Percentiles rank a stretch among this genome's conserved stretches.
Evolutionary conservation across 768 basidiomycete species (phyloP).

Genomic region (Tylopilus plumbeoviolaceoides): DNA sequence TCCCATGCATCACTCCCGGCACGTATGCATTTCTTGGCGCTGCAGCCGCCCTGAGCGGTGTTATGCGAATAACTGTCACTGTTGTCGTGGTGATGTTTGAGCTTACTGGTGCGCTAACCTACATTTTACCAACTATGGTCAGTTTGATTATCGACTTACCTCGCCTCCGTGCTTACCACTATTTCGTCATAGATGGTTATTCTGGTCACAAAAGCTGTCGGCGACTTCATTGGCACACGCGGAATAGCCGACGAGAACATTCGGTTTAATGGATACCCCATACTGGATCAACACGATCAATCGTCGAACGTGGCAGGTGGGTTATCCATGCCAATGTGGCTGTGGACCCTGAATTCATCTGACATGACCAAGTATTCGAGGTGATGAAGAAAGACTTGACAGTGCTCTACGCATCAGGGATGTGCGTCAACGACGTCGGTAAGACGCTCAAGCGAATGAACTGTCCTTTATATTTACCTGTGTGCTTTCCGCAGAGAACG

Average conservation of each 20-base stretch:
- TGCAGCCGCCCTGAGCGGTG: slow-evolving; percentile 91
- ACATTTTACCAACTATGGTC: slow-evolving; percentile 97
- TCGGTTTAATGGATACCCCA: slow-evolving; percentile 94
- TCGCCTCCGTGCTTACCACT: slow-evolving; percentile 6
- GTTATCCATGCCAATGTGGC: slow-evolving; percentile 20
- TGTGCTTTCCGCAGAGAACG: slow-evolving; percentile 48
- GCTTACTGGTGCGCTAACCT: slow-evolving; percentile 93
- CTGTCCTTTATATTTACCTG: slow-evolving; percentile 1
- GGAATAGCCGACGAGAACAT: slow-evolving; percentile 99
- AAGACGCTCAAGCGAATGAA: slow-evolving; percentile 25
- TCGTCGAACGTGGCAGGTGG: slow-evolving; percentile 87
- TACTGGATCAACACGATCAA: slow-evolving; percentile 93
- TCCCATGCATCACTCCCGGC: slow-evolving; percentile 96
- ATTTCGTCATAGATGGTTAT: slow-evolving; percentile 73
- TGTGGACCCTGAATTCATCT: slow-evolving; percentile 2
- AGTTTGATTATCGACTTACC: slow-evolving; percentile 17
- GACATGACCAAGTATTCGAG: slow-evolving; percentile 57
- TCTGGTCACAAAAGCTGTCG: slow-evolving; percentile 94
- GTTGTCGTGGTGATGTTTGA: slow-evolving; percentile 99
- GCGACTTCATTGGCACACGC: slow-evolving; percentile 87
- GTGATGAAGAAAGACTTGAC: slow-evolving; percentile 86
- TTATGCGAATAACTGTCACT: slow-evolving; percentile 96
- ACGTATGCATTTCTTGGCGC: slow-evolving; percentile 98
- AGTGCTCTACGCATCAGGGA: slow-evolving; percentile 67
- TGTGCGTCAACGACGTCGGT: slow-evolving; percentile 81